Conservation (phyloP, 768 basidiomycete species). For the Cubamyces lactineus region DNA sequence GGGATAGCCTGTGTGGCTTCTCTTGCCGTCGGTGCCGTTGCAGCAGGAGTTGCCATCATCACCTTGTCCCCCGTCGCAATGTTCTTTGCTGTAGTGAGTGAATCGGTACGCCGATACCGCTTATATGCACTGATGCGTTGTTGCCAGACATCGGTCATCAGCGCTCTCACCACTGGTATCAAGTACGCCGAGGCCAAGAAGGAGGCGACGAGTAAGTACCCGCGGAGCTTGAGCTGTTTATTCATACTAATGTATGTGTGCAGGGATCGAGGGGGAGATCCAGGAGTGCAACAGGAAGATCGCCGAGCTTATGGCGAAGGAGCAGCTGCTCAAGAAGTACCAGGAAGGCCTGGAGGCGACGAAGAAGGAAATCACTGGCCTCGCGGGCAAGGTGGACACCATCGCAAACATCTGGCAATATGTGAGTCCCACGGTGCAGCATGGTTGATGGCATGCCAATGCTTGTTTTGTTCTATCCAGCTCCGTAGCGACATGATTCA, state of each 20-base stretch:
- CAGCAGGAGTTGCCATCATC: not conserved
- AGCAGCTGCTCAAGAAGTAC: not conserved
- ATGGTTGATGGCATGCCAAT: not conserved
- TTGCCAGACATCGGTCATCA: not conserved
- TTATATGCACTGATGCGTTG: not conserved
- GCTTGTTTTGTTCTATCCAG: not conserved
- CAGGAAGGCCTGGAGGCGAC: not conserved
- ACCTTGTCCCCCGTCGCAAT: not conserved
- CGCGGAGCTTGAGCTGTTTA: too few relatives aligned
- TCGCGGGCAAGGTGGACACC: not conserved
- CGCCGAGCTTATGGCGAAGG: not conserved
- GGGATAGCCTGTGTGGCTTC: not conserved
- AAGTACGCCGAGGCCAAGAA: not conserved
- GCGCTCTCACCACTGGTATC: not conserved
- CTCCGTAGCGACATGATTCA: conserved; percentile 1
- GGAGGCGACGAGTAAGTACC: not conserved
- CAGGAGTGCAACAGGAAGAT: too few relatives aligned
- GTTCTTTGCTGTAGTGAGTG: not conserved
- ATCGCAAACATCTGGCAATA: not conserved
- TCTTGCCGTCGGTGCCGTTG: not conserved
- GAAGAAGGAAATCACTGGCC: not conserved
- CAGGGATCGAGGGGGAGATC: too few relatives aligned
- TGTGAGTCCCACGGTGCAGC: not conserved
- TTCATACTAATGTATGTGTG: too few relatives aligned
- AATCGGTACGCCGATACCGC: not conserved